A percentile compares a stretch with the other conserved stretches of the same genome.
Evolutionary conservation across 73 alveolate species (phyloP).

Genomic region (Uronychia setigera): DNA sequence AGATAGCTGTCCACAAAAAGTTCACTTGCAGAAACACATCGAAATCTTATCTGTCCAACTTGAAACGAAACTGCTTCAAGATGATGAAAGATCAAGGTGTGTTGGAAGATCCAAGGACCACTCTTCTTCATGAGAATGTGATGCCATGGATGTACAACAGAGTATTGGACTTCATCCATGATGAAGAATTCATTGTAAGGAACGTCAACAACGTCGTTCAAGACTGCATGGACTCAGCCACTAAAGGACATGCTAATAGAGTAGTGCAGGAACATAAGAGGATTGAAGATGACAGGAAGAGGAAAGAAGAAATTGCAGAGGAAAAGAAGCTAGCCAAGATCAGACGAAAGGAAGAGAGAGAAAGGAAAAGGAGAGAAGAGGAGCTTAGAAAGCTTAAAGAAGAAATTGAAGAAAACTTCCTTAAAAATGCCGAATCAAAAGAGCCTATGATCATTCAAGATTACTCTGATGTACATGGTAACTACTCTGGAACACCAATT

Average conservation of each 20-base stretch:
- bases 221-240: slow-evolving; percentile 21
- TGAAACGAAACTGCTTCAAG: slow-evolving; percentile 19
- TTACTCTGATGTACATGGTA: slow-evolving; percentile 35
- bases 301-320: background rate
- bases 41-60: slow-evolving; percentile 40
- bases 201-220: slow-evolving; percentile 45
- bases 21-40: slow-evolving; percentile 34
- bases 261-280: slow-evolving; percentile 44
- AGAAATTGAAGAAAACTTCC: slow-evolving; percentile 30
- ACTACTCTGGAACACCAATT: background rate
- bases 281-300: slow-evolving; percentile 15
- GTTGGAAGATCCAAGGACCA: slow-evolving; percentile 41
- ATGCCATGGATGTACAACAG: slow-evolving; percentile 61
- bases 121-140: slow-evolving; percentile 47
- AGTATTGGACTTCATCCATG: slow-evolving; percentile 51
- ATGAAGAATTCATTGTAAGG: slow-evolving; percentile 31
- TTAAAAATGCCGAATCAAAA: slow-evolving; percentile 36
- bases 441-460: slow-evolving; percentile 45
- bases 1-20: slow-evolving; percentile 59
- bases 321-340: slow-evolving; percentile 42
- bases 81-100: slow-evolving; percentile 62
- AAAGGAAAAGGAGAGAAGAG: slow-evolving; percentile 29
- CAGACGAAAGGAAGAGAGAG: slow-evolving; percentile 32
- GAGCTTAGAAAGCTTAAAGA: slow-evolving; percentile 50
- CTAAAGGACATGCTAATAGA: slow-evolving; percentile 21